Base-by-base conservation (phyloP, 2,329 filamentous ascomycete species). In the Basipetospora sp. region DNA sequence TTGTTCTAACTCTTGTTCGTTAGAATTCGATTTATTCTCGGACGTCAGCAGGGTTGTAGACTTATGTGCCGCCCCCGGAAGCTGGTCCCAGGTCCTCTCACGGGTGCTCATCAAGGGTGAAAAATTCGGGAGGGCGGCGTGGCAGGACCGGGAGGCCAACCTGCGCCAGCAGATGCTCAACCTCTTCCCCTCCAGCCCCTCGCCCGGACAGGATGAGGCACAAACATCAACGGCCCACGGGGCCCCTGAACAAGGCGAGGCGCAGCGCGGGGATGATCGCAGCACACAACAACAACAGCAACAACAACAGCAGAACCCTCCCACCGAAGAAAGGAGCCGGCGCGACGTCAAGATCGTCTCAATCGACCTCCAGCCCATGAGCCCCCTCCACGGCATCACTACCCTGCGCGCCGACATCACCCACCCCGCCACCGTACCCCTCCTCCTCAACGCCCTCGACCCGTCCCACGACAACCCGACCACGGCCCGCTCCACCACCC, bases 51-150 rank as follows among this genome's bases (percentile, higher is more conserved):
- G 90, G 26, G 90, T 98, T 2, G 88, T 98, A 13, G 90, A 98
- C 56, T 69, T 98, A 15, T 98, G 90, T 53, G 90, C 90, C 22
- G 90, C 90, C 0, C 90, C 90, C 0, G 90, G 90, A 19, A 93
- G 85, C 51, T 98, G 90, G 90, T 94, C 85, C 34, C 90, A 98
- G 57, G 90, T 98, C 0, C 71, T 98, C 11, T 96, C 88, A 10
- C 75, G 90, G 15, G 82, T 94, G 0, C 63, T 98, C 41, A 94
- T 96, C 57, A 87, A 90, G 57, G 85, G 86, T 36, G 87, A 96
- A 60, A 84, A 78, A 46, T 92, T 94, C 47, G 87, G 87, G 4
- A 71, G 84, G 17, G 66, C 77, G 40, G 81, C 85, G 40, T 94
- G 85, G 86, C 76, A 92, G 54, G 82, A 94, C 56, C 78, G 80